Evolutionary conservation across 192 early-diverging fungal genomes (phyloP).

Genomic region (Geosiphon pyriformis): DNA sequence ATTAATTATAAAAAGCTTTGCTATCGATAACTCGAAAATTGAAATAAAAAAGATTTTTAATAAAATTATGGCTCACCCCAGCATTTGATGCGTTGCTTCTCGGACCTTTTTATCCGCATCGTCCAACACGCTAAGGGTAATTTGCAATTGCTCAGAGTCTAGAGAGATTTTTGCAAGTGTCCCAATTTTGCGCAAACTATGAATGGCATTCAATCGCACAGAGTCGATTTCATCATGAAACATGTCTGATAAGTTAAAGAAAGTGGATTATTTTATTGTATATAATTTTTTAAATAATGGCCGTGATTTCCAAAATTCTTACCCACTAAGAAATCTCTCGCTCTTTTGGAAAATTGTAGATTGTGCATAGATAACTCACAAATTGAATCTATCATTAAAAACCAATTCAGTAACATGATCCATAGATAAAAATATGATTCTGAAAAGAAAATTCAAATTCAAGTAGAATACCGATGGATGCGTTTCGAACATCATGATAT

Average conservation of each 20-base stretch:
- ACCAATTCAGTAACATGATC: neutral
- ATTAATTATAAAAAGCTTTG: neutral
- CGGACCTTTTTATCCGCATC: constrained; percentile 67
- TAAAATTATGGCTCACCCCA: constrained; percentile 49
- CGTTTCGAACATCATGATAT: constrained; percentile 79
- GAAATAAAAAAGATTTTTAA: constrained; percentile 9
- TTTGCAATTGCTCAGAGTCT: constrained; percentile 68
- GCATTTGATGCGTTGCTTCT: constrained; percentile 64
- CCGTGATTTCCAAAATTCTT: constrained; percentile 8
- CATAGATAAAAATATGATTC: neutral
- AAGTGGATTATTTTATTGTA: neutral
- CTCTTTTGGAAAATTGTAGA: constrained; percentile 61
- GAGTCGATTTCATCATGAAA: constrained; percentile 92
- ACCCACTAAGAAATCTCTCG: constrained; percentile 79
- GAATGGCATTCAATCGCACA: constrained; percentile 78
- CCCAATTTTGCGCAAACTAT: constrained; percentile 69
- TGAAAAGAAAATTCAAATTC: too few species aligned
- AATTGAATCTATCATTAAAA: constrained; percentile 61
- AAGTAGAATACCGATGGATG: constrained; percentile 79
- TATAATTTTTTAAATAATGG: neutral
- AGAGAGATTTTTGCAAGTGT: constrained; percentile 47
- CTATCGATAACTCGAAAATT: neutral
- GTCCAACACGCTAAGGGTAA: constrained; percentile 69
- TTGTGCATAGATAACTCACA: constrained; percentile 69
- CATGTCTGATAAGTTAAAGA: constrained; percentile 63